phyloP scores from a whole-genome alignment of 805 yeast species.

The Grigorovia transvaalensis region DNA sequence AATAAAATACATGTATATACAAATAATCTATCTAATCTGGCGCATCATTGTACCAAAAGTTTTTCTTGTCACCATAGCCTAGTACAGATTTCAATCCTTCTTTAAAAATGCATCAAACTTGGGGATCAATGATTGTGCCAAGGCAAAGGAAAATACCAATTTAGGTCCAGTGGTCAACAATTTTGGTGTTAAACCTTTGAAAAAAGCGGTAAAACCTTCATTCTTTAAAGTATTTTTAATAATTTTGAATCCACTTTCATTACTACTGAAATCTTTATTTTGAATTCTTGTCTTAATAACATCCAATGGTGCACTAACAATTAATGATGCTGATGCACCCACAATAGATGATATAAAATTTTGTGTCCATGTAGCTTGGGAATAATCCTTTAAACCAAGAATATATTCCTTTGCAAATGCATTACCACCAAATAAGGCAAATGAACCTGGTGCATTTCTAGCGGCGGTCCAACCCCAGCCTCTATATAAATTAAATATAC shows the following conservation, averaged over 20 bases:
- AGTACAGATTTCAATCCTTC: neutral
- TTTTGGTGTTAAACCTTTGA: slow-evolving; percentile 95
- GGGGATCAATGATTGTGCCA: slow-evolving; percentile 95
- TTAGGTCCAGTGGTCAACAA: slow-evolving; percentile 96
- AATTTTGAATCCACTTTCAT: slow-evolving; percentile 87
- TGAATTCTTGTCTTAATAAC: slow-evolving; percentile 98
- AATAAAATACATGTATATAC: no score
- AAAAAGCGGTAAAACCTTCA: slow-evolving; percentile 84
- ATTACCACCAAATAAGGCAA: slow-evolving; percentile 95
- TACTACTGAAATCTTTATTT: slow-evolving; percentile 89
- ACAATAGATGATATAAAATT: slow-evolving; percentile 89
- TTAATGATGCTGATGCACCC: slow-evolving; percentile 94
- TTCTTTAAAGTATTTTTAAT: slow-evolving; percentile 85
- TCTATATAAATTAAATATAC: slow-evolving; percentile 73
- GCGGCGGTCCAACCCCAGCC: slow-evolving; percentile 99
- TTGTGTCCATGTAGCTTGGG: slow-evolving; percentile 88
- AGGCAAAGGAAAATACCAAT: slow-evolving; percentile 93
- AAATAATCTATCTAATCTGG: no score
- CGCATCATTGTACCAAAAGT: no score
- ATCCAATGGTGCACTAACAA: slow-evolving; percentile 95
- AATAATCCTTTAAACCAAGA: slow-evolving; percentile 75
- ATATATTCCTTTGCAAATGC: slow-evolving; percentile 97
- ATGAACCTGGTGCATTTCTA: slow-evolving; percentile 98
- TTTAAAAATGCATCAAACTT: slow-evolving; percentile 63
- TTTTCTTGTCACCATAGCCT: neutral